Percentiles rank a stretch among this genome's conserved stretches.
These are phyloP conservation scores for Penicillium hordei DNA, from an alignment of 2,329 filamentous ascomycete species.

Conservation along the genomic window DNA sequence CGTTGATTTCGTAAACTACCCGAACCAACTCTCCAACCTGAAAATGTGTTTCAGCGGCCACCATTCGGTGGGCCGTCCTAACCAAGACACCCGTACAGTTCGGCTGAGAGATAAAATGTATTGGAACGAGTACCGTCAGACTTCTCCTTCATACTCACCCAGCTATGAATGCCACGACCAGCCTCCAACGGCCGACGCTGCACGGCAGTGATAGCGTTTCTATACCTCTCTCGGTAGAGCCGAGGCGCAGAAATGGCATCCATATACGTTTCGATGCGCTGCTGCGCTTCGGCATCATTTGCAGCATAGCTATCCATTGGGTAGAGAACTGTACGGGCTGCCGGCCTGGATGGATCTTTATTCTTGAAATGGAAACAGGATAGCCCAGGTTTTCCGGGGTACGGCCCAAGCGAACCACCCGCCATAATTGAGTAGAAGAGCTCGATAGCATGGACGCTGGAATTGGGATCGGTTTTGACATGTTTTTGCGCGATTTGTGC, in stretches of 20 bases:
- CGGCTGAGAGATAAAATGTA: neutral
- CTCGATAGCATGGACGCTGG: neutral
- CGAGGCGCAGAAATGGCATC: neutral
- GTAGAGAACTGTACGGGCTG: neutral
- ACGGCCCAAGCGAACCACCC: neutral
- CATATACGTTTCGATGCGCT: neutral
- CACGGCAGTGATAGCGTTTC: neutral
- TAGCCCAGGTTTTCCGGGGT: neutral
- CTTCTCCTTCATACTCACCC: neutral
- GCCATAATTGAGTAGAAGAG: neutral
- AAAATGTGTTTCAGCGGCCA: neutral
- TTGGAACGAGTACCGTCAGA: neutral
- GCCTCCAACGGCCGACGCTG: neutral
- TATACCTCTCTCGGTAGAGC: neutral
- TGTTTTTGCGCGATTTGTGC: neutral
- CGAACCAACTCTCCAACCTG: neutral
- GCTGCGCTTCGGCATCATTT: neutral
- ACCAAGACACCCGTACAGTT: neutral
- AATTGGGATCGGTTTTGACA: neutral
- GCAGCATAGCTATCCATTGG: neutral
- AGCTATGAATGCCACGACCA: neutral
- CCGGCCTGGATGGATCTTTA: neutral
- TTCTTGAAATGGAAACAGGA: conserved; percentile 1
- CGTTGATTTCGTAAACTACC: neutral
- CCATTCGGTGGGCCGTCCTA: neutral